Conservation (phyloP, 2,329 filamentous ascomycete genomes). For the Pseudogymnoascus sp. region DNA sequence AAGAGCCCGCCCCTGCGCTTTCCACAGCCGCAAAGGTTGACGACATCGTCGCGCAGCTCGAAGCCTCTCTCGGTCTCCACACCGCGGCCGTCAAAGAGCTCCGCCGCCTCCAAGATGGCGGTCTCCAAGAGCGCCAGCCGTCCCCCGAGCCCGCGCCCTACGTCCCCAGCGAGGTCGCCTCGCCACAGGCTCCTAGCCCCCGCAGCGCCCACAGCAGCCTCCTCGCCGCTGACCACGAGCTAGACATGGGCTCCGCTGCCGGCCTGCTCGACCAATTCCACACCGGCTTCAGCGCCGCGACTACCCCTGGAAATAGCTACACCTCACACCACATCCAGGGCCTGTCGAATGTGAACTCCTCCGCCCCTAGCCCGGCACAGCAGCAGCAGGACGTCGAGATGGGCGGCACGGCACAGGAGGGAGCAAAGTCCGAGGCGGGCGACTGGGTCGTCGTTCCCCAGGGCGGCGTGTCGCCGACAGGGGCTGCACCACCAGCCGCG, state of each 20-base stretch:
- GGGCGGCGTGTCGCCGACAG: conserved; percentile 39
- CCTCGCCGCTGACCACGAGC: neutral
- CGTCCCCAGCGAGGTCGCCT: conserved; percentile 38
- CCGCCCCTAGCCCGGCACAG: neutral
- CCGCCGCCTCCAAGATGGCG: conserved; percentile 70
- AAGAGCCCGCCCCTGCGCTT: conserved; percentile 18
- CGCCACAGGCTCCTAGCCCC: conserved; percentile 38
- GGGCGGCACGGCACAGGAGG: conserved; percentile 33
- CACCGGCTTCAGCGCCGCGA: conserved; percentile 50
- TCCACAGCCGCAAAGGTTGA: conserved; percentile 47
- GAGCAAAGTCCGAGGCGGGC: conserved; percentile 43
- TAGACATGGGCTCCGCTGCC: conserved; percentile 47
- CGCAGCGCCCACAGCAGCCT: neutral
- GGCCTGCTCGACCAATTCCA: conserved; percentile 64
- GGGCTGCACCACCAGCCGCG: conserved; percentile 7
- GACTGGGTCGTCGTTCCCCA: conserved; percentile 74
- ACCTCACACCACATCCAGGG: conserved; percentile 1
- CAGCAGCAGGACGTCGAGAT: conserved; percentile 21
- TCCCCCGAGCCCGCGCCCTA: conserved; percentile 20
- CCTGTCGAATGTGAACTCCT: conserved; percentile 38
- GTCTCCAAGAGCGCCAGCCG: conserved; percentile 51
- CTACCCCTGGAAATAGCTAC: conserved; percentile 48
- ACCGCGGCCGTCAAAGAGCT: conserved; percentile 59
- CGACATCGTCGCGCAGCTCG: conserved; percentile 68
- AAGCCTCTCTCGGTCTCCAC: conserved; percentile 60